Evolutionary conservation across 2,329 filamentous ascomycete species (phyloP), one percentile per base, ranked within the genome.

Genomic region (Camillea tinctor): DNA sequence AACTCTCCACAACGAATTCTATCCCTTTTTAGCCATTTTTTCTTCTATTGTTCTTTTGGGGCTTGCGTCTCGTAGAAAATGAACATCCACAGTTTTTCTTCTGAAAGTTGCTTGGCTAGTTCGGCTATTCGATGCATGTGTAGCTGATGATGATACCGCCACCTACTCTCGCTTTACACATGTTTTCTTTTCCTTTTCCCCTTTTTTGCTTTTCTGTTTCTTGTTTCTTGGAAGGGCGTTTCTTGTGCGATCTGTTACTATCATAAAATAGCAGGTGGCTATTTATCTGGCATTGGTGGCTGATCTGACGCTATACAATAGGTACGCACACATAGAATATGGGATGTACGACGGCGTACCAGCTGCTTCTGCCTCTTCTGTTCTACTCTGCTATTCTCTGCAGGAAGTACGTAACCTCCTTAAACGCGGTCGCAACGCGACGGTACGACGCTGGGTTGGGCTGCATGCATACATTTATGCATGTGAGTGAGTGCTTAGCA

Each of bases 371-470:
- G n/a, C n/a, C n/a, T n/a, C n/a, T n/a, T n/a, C n/a, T n/a, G n/a
- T n/a, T n/a, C n/a, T n/a, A n/a, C n/a, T n/a, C 13, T 30, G 26
- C 4, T 9, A 2, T 53, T 7, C n/a, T 19, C 20, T 53, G 20
- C 23, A 9, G 8, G 11, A 19, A 53, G 51, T 53, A 53, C 26
- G 3, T 53, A 53, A 53, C 23, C 24, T 24, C 22, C 23, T 5
- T 30, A 55, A 49, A 30, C 55, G 54, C 57, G 58, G 36, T 53
- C 36, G 52, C 60, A 64, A 61, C 60, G 56, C 62, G 55, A 60
- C 57, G 58, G 36, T 66, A 60, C 63, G 49, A 66, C 64, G 55
- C 55, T 65, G 59, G 58, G 58, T 60, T 63, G 55, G 60, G 60
- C 59, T 62, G 24, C 54, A 49, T 50, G 58, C 56, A 57, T 52